These are phyloP conservation scores for Bifiguratus adelaidae DNA, from an alignment of 192 early-diverging fungal genomes.

Conservation along the genomic window DNA sequence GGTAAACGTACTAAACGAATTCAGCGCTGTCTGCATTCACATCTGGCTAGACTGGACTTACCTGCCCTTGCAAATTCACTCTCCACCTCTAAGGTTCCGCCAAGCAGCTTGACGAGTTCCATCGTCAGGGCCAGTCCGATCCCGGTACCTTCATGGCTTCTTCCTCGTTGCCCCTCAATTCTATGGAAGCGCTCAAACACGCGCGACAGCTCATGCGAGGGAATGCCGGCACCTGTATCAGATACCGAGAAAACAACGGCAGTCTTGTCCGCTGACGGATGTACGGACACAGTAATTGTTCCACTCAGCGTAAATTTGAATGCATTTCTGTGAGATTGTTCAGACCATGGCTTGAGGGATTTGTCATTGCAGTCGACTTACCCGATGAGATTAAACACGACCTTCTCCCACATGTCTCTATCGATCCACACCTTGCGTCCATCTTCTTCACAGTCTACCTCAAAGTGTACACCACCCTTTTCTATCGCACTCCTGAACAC, in stretches of 20 bases:
- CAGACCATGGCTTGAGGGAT: too few relatives aligned
- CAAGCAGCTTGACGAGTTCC: conserved; percentile 41
- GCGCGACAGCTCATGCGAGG: conserved; percentile 23
- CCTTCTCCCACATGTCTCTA: conserved; percentile 49
- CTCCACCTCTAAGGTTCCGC: conserved; percentile 25
- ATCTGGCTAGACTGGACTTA: too few relatives aligned
- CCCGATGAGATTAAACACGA: conserved; percentile 47
- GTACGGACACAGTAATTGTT: too few relatives aligned
- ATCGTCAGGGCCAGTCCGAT: conserved; percentile 44
- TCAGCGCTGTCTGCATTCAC: conserved; percentile 30
- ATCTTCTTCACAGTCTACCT: too few relatives aligned
- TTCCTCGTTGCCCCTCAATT: conserved; percentile 35
- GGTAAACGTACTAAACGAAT: conserved; percentile 20
- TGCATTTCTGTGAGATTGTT: too few relatives aligned
- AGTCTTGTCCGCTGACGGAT: too few relatives aligned
- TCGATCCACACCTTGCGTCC: too few relatives aligned
- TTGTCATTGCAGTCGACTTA: too few relatives aligned
- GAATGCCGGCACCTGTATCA: conserved; percentile 41
- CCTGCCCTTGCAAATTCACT: conserved; percentile 30
- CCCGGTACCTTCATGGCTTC: conserved; percentile 46
- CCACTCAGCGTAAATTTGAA: too few relatives aligned
- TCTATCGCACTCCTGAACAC: too few relatives aligned
- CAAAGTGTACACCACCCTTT: too few relatives aligned
- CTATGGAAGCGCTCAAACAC: conserved; percentile 54
- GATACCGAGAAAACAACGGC: conserved; percentile 17